Conservation (phyloP, 108 stramenopile species). For the Phaeodactylum tricornutum region DNA sequence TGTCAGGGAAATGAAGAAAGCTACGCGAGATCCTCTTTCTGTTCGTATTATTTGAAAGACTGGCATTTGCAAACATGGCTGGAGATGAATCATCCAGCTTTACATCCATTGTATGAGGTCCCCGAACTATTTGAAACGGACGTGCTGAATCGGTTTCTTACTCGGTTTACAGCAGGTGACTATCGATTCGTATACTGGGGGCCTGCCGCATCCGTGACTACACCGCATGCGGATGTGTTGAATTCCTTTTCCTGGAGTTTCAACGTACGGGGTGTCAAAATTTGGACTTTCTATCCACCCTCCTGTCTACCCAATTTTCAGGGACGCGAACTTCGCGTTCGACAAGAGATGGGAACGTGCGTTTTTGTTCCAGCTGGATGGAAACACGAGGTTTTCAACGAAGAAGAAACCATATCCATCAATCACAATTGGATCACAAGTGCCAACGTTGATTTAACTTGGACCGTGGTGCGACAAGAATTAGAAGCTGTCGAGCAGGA, state of each 20-base stretch:
- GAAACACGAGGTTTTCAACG: constrained; percentile 77
- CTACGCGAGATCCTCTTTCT: neutral
- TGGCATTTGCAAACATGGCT: constrained; percentile 57
- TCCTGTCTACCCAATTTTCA: neutral
- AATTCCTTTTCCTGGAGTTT: constrained; percentile 78
- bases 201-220: constrained; percentile 43
- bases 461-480: constrained; percentile 46
- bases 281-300: constrained; percentile 59
- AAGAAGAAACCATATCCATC: constrained; percentile 65
- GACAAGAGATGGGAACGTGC: constrained; percentile 57
- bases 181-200: constrained; percentile 87
- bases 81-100: neutral
- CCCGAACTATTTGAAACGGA: constrained; percentile 41
- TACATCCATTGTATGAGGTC: constrained; percentile 29
- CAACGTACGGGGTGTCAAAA: constrained; percentile 76
- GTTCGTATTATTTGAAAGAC: constrained; percentile 71
- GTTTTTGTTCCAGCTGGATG: constrained; percentile 79
- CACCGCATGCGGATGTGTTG: constrained; percentile 77
- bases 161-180: constrained; percentile 39
- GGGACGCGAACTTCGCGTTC: constrained; percentile 9
- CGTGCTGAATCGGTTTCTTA: constrained; percentile 47
- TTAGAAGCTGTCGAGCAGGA: constrained; percentile 47
- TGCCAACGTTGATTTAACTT: constrained; percentile 33
- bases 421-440: constrained; percentile 87
- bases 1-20: neutral